Conservation (phyloP, 2,329 filamentous ascomycete genomes). For the Diplocarpon mali region DNA sequence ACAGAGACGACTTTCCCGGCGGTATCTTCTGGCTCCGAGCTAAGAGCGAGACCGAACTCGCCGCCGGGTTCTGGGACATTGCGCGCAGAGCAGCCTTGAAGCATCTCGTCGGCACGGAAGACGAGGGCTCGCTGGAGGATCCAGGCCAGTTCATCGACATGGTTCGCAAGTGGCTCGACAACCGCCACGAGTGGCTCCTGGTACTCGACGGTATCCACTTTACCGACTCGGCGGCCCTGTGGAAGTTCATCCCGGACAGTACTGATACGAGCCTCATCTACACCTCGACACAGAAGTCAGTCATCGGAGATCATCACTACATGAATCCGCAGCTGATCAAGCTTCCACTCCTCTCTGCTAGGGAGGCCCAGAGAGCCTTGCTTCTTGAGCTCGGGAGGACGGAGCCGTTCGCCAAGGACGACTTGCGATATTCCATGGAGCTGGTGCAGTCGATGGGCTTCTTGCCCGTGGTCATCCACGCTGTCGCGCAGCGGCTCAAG, state of each 20-base stretch:
- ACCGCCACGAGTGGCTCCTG: conserved; percentile 52
- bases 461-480: conserved; percentile 57
- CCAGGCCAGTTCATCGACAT: conserved; percentile 40
- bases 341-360: conserved; percentile 41
- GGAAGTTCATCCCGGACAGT: conserved; percentile 52
- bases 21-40: conserved; percentile 62
- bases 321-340: conserved; percentile 47
- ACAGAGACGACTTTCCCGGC: conserved; percentile 48
- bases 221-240: conserved; percentile 42
- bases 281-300: conserved; percentile 52
- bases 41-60: conserved; percentile 45
- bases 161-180: conserved; percentile 51
- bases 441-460: conserved; percentile 53
- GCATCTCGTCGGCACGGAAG: conserved; percentile 25
- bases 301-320: conserved; percentile 43
- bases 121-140: conserved; percentile 20
- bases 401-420: conserved; percentile 39
- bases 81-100: conserved; percentile 44
- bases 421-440: conserved; percentile 46
- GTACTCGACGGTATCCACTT: conserved; percentile 58
- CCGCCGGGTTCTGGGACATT: conserved; percentile 55
- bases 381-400: conserved; percentile 51
- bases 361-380: conserved; percentile 49
- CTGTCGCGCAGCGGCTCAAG: conserved; percentile 50
- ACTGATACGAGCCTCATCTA: conserved; percentile 55